Evolutionary conservation across 805 yeast species (phyloP).

Genomic region (Cyberlindnera xylosilytica): DNA sequence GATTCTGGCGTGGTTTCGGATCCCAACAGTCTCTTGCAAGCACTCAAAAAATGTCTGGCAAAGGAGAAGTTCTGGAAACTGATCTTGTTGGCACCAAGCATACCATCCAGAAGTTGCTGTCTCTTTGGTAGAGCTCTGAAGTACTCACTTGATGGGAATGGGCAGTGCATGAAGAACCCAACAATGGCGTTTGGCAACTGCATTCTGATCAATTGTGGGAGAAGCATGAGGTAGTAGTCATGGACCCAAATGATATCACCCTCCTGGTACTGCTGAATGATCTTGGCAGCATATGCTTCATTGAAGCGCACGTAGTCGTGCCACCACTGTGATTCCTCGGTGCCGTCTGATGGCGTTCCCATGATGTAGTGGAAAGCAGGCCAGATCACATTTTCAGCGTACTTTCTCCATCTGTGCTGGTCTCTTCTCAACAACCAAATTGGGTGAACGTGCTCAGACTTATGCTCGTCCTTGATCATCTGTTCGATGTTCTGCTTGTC

Average conservation of each 20-base stretch:
- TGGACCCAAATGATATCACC: conserved; percentile 96
- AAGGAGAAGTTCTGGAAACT: conserved; percentile 86
- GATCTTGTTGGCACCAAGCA: conserved; percentile 84
- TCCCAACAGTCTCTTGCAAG: conserved; percentile 86
- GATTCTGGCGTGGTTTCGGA: conserved; percentile 47
- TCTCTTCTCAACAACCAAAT: conserved; percentile 83
- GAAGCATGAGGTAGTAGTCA: conserved; percentile 86
- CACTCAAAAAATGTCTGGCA: conserved; percentile 85
- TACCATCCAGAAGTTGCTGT: conserved; percentile 78
- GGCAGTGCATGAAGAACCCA: conserved; percentile 91
- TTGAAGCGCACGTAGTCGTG: conserved; percentile 86
- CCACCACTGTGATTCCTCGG: conserved; percentile 76
- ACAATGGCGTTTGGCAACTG: conserved; percentile 79
- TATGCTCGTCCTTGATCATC: conserved; percentile 43
- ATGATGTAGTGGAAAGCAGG: conserved; percentile 93
- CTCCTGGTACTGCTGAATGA: conserved; percentile 67
- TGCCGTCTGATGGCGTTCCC: conserved; percentile 66
- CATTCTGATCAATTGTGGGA: conserved; percentile 79
- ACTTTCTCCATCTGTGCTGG: conserved; percentile 81
- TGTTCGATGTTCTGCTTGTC: conserved; percentile 52
- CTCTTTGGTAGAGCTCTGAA: conserved; percentile 87
- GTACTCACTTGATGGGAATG: conserved; percentile 94
- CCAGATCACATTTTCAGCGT: conserved; percentile 91
- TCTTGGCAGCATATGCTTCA: conserved; percentile 82
- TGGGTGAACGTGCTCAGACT: conserved; percentile 64